phyloP scores from a whole-genome alignment of 176 grass and related monocot species.

The Musa beccarii region DNA sequence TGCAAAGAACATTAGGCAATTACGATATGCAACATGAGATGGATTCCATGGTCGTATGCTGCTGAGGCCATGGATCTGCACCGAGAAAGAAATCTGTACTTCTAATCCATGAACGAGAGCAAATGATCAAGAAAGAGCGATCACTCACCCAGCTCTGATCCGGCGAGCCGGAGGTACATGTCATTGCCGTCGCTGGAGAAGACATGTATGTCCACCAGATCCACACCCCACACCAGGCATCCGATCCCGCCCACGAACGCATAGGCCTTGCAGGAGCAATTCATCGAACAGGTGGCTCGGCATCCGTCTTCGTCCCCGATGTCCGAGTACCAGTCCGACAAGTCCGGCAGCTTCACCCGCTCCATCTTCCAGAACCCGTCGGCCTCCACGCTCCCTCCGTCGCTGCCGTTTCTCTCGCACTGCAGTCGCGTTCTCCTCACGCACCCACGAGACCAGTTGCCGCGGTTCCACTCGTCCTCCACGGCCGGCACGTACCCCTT shows the following conservation, averaged over 20 bases:
- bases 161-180: slow-evolving; percentile 48
- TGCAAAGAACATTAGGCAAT: too few species aligned
- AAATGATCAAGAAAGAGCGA: too few species aligned
- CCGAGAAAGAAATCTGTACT: too few species aligned
- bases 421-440: slow-evolving; percentile 32
- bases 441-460: slow-evolving; percentile 48
- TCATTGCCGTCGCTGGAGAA: slow-evolving; percentile 43
- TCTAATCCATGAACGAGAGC: too few species aligned
- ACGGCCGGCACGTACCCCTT: slow-evolving; percentile 32
- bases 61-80: too few species aligned
- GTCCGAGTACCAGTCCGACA: slow-evolving; percentile 31
- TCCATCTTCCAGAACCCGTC: slow-evolving; percentile 43
- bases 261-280: slow-evolving; percentile 72
- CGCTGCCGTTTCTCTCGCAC: slow-evolving; percentile 25
- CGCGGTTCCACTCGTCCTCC: slow-evolving; percentile 15
- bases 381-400: not conserved
- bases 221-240: slow-evolving; percentile 56
- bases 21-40: too few species aligned
- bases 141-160: slow-evolving; percentile 36
- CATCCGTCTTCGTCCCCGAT: slow-evolving; percentile 31
- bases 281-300: slow-evolving; percentile 31
- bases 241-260: slow-evolving; percentile 30
- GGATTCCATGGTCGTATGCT: too few species aligned
- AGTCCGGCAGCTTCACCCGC: slow-evolving; percentile 63
- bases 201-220: slow-evolving; percentile 62